Conservation (phyloP, 2,329 filamentous ascomycete genomes). For the Fusarium sp. region DNA sequence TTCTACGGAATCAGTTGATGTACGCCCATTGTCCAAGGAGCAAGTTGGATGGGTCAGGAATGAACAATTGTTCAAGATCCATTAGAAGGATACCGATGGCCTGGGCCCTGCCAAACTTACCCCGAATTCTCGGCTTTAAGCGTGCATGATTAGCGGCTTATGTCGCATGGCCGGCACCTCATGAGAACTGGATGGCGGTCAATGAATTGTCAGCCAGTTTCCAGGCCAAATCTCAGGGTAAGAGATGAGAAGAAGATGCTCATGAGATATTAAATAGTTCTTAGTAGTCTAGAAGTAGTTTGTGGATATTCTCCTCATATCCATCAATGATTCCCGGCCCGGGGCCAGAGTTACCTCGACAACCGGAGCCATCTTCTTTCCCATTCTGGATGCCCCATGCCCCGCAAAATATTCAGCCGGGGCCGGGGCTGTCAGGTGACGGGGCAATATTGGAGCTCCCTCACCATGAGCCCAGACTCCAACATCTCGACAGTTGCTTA, state of each 20-base stretch:
- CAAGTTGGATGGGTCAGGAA: background rate
- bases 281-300: background rate
- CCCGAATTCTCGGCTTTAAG: background rate
- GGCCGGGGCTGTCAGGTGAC: slow-evolving; percentile 29
- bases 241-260: background rate
- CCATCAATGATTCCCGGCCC: background rate
- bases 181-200: background rate
- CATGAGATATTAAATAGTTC: background rate
- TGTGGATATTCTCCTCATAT: background rate
- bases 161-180: background rate
- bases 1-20: background rate
- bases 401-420: slow-evolving; percentile 25
- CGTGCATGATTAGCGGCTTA: background rate
- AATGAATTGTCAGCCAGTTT: background rate
- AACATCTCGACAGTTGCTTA: background rate
- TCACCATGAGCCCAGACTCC: background rate
- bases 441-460: background rate
- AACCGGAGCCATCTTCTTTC: background rate
- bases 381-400: slow-evolving; percentile 20
- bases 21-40: background rate
- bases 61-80: background rate
- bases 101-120: background rate
- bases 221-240: background rate
- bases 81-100: background rate
- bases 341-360: background rate